Conservation (phyloP, 441 rosid genomes). For the Eruca vesicaria region DNA sequence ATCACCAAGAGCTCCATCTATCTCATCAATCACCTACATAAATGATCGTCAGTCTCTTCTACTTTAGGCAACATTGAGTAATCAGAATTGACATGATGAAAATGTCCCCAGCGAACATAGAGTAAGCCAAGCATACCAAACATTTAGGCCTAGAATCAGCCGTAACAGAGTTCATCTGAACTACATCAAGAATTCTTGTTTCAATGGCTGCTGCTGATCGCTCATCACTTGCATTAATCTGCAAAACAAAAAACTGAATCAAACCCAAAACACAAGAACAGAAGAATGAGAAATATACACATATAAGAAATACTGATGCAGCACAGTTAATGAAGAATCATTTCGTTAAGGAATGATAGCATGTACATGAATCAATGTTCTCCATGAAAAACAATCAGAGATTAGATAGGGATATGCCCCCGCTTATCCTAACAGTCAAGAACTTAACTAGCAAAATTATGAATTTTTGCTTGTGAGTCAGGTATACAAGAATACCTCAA, state of each 20-base stretch:
- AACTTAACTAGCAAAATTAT: not conserved
- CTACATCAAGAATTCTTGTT: constrained; percentile 92
- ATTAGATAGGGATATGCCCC: not conserved
- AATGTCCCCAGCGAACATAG: constrained; percentile 15
- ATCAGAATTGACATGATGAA: constrained; percentile 9
- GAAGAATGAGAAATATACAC: constrained; percentile 13
- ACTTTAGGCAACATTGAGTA: constrained; percentile 13
- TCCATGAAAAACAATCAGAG: constrained; percentile 3
- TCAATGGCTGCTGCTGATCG: constrained; percentile 83
- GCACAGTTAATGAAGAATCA: not conserved
- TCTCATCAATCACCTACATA: constrained; percentile 95
- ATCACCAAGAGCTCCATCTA: constrained; percentile 97
- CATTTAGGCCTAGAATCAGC: constrained; percentile 93
- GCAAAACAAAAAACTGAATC: constrained; percentile 31
- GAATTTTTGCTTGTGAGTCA: not conserved
- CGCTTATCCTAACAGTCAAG: not conserved
- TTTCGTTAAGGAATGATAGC: not conserved
- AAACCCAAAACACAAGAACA: constrained; percentile 6
- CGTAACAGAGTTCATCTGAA: constrained; percentile 97
- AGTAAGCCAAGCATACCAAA: constrained; percentile 55
- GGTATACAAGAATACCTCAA: constrained; percentile 65
- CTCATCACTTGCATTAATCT: constrained; percentile 99
- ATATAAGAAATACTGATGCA: not conserved
- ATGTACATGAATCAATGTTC: not conserved
- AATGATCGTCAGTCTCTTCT: constrained; percentile 26